Base-by-base conservation (phyloP, 2,329 filamentous ascomycete species). In the Penicillium italicum region DNA sequence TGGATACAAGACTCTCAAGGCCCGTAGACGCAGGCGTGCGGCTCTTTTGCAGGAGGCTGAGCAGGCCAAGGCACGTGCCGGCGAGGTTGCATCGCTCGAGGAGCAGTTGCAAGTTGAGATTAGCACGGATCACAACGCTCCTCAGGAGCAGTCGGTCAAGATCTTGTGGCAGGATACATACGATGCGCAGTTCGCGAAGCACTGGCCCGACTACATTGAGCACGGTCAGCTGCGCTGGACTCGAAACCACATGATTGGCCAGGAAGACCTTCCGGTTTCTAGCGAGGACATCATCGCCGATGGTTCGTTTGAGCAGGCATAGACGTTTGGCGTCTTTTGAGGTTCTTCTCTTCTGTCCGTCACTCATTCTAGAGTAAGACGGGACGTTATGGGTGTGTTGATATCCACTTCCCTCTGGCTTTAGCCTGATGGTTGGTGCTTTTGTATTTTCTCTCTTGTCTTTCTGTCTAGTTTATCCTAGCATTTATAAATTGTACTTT, bases 131-230 rank as follows among this genome's bases (percentile, higher is more conserved):
- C 59, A 64, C 16, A 61, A 67, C 24, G 64, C 68, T 38, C 64
- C 67, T 2, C 46, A 71, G 49, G 51, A 61, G n/a, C 60, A 69
- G 11, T 57, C 70, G n/a, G 72, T 79, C 30, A 76, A 76, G 63
- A 71, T 79, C 36, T 70, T 75, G 52, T 80, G 77, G 77, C 71
- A 69, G 16, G 75, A 80, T 63, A 41, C 77, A 31, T 69, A 76
- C 47, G 74, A 79, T 64, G 75, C 76, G 28, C 68, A 70, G 36
- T 72, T 66, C 56, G 77, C 77, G 8, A 62, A 71, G 53, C 53
- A 63, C 5, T 80, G 77, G 77, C 75, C 76, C 11, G 63, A 67
- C n/a, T 69, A 62, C 28, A 76, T 79, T 43, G 62, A 69, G 7
- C 77, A 80, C 57, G 76, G 73, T 51, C 69, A 72, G 51, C 60